Base-by-base conservation (phyloP, 148 eudicot species). In the Cornus kousa region DNA sequence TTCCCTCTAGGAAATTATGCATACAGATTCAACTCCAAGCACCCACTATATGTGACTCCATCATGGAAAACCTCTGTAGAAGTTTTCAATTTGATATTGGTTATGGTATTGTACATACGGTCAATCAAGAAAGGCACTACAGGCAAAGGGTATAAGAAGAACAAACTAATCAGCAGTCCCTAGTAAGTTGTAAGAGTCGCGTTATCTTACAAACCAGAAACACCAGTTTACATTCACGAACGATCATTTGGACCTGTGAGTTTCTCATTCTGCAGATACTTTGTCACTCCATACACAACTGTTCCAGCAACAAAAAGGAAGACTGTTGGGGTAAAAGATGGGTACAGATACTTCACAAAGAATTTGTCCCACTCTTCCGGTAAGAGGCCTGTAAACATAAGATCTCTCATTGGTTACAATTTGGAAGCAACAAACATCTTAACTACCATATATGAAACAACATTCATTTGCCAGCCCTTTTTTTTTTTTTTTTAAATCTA, bases 301-400 rank as follows among this genome's bases (percentile, higher is more conserved):
- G 95, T 87, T 80, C 93, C 97, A 62, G 93, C 93, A 62, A 94
- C 86, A 76, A 94, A 94, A 69, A 94, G 80, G 86, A 86, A 84
- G 37, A 94, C 98, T 3, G 97, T 94, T n/a, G 95, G 97, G 24
- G 98, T 94, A 81, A 92, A 94, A 53, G 91, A 78, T 64, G 98
- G 98, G 88, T 94, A 92, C 9, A 94, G 73, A 83, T 83, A 92
- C 85, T 94, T 94, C 70, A 92, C 97, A 65, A 92, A 83, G 48
- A 89, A 82, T 50, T 82, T 87, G 75, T 94, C 98, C 94, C 92
- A 92, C 66, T 87, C 87, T 67, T 92, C 97, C 16, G 98, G 97
- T 71, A 94, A 82, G 72, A 94, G 89, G 23, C 97, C 97, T 94
- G 89, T 74, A 40, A 72, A 65, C 50, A 64, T 43, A 43, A 69